Evolutionary conservation across 352 stramenopile genomes (phyloP).

Genomic region (Phytopythium kandeliae): DNA sequence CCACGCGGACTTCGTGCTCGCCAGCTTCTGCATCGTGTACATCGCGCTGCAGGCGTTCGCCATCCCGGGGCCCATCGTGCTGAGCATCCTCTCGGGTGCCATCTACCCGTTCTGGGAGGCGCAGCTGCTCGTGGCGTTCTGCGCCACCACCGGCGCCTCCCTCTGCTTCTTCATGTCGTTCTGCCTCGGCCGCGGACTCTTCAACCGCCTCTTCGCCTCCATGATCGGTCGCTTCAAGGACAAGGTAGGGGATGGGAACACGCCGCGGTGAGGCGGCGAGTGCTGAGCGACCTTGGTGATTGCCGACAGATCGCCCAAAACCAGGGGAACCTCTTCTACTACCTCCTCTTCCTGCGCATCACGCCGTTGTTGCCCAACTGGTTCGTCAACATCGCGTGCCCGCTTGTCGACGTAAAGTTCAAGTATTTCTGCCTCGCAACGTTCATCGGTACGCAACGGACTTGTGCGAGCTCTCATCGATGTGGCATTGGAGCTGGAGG

Average conservation of each 20-base stretch:
- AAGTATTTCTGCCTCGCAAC: conserved; percentile 84
- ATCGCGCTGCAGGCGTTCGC: conserved; percentile 85
- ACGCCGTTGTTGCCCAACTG: conserved; percentile 86
- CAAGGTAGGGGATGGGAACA: too few relatives aligned
- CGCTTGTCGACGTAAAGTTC: conserved; percentile 79
- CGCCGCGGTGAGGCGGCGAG: too few relatives aligned
- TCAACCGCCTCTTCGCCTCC: conserved; percentile 53
- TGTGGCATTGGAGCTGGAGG: background rate
- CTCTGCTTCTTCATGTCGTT: conserved; percentile 85
- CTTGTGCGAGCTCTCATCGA: too few relatives aligned
- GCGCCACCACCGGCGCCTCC: conserved; percentile 72
- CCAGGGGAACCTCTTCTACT: conserved; percentile 83
- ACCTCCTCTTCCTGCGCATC: conserved; percentile 86
- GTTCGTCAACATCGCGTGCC: conserved; percentile 88
- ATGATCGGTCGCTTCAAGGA: conserved; percentile 80
- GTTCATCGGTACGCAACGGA: conserved; percentile 44
- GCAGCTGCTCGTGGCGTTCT: conserved; percentile 79
- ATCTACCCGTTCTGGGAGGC: conserved; percentile 83
- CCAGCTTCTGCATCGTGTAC: conserved; percentile 84
- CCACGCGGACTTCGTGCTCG: conserved; percentile 63
- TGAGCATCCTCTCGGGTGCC: conserved; percentile 84
- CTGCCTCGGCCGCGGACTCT: conserved; percentile 70
- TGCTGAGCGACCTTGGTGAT: background rate
- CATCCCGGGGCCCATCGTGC: conserved; percentile 81
- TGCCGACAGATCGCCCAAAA: conserved; percentile 71